Conservation (phyloP, 116 monocot species). For the Thalassia testudinum region DNA sequence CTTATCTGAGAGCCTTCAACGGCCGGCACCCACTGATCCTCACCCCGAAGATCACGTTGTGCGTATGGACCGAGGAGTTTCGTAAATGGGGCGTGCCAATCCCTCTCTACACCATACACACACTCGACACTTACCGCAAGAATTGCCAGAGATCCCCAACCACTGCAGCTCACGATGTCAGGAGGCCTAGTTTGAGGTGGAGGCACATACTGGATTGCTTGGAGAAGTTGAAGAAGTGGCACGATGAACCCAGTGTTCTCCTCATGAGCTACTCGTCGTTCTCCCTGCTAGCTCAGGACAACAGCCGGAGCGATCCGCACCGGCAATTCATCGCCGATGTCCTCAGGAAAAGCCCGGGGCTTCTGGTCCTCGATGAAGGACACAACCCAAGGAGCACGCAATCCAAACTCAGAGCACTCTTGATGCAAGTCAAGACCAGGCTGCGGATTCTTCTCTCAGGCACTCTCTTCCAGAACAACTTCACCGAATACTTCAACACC, state of each 20-base stretch:
- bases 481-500: slow-evolving; percentile 77
- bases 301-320: slow-evolving; percentile 14
- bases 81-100: slow-evolving; percentile 49
- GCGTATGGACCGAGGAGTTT: slow-evolving; percentile 62
- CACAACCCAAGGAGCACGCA: slow-evolving; percentile 78
- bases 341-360: slow-evolving; percentile 38
- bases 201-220: slow-evolving; percentile 38
- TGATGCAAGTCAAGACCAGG: slow-evolving; percentile 64
- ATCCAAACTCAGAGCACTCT: slow-evolving; percentile 49
- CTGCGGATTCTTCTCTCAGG: slow-evolving; percentile 58
- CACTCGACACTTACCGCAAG: slow-evolving; percentile 20
- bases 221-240: slow-evolving; percentile 41
- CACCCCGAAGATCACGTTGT: slow-evolving; percentile 45
- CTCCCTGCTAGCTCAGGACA: slow-evolving; percentile 16
- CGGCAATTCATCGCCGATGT: slow-evolving; percentile 26
- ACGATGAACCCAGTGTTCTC: slow-evolving; percentile 42
- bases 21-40: slow-evolving; percentile 48
- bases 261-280: slow-evolving; percentile 72
- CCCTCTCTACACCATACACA: slow-evolving; percentile 37
- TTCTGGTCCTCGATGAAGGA: slow-evolving; percentile 68
- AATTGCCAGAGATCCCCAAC: slow-evolving; percentile 5
- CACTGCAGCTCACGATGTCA: neutral
- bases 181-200: slow-evolving; percentile 26
- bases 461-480: slow-evolving; percentile 72
- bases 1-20: slow-evolving; percentile 41